A percentile compares a stretch with the other conserved stretches of the same genome.
Evolutionary conservation across 2,329 filamentous ascomycete genomes (phyloP).

Genomic region (Penicillium sp.): DNA sequence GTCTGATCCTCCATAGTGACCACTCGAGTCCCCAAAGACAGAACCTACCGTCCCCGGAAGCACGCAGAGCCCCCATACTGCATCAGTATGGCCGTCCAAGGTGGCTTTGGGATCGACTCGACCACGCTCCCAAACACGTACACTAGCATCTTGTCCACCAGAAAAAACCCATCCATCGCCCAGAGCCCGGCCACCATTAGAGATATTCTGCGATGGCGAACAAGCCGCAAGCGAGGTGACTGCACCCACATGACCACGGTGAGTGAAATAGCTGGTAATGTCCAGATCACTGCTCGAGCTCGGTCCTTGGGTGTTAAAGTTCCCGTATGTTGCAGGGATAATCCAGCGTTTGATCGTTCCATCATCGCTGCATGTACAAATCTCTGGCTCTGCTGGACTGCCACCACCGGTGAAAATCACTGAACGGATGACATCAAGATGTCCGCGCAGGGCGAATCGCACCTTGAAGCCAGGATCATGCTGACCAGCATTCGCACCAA

Average conservation of each 20-base stretch:
- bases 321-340: slow-evolving; percentile 78
- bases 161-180: slow-evolving; percentile 99
- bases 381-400: slow-evolving; percentile 92
- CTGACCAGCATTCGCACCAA: slow-evolving; percentile 35
- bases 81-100: slow-evolving; percentile 90
- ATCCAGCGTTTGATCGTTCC: slow-evolving; percentile 97
- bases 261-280: slow-evolving; percentile 90
- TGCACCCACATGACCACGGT: slow-evolving; percentile 88
- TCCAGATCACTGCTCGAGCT: slow-evolving; percentile 77
- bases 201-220: slow-evolving; percentile 84
- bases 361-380: slow-evolving; percentile 94
- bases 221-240: slow-evolving; percentile 87
- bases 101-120: slow-evolving; percentile 94
- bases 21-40: slow-evolving; percentile 74
- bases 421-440: slow-evolving; percentile 89
- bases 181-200: slow-evolving; percentile 81
- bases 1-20: slow-evolving; percentile 77
- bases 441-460: slow-evolving; percentile 85
- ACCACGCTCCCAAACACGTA: slow-evolving; percentile 93
- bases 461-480: slow-evolving; percentile 85
- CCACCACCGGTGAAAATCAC: slow-evolving; percentile 97
- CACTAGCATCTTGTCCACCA: slow-evolving; percentile 88
- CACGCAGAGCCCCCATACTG: slow-evolving; percentile 93
- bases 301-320: slow-evolving; percentile 55
- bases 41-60: slow-evolving; percentile 79